Conservation (phyloP, 2,329 filamentous ascomycete genomes). For the Neonectria coccinea region DNA sequence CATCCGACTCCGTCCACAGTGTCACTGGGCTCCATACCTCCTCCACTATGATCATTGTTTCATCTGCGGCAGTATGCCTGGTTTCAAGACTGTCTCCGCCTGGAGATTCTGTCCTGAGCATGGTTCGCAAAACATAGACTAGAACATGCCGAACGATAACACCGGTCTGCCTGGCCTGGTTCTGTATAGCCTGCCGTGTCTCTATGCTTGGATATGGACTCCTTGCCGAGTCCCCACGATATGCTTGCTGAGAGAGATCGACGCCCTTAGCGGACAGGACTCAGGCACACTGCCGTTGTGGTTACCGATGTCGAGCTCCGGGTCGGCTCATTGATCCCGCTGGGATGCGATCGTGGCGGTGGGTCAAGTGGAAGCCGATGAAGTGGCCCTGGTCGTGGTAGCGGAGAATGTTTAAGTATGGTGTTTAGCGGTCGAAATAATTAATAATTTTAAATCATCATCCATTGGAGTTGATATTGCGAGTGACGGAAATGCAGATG, state of each 20-base stretch:
- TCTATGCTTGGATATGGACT: neutral
- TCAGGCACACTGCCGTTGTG: neutral
- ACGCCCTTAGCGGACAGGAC: neutral
- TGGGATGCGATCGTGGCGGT: neutral
- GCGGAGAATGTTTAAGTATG: neutral
- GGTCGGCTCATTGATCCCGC: neutral
- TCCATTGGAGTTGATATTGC: neutral
- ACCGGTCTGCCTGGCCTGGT: no score
- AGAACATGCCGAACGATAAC: neutral
- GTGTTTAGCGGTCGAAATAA: no score
- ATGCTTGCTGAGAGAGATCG: neutral
- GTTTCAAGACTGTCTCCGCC: neutral
- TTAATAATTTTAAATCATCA: no score
- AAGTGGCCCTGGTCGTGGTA: neutral
- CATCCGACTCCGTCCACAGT: constrained; percentile 15
- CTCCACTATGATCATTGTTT: constrained; percentile 25
- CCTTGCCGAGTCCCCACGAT: neutral
- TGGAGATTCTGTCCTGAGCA: neutral
- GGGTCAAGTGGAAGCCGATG: no score
- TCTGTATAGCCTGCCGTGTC: no score
- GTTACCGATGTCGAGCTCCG: neutral
- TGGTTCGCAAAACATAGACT: neutral
- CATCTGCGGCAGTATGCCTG: constrained; percentile 10
- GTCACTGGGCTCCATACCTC: neutral
- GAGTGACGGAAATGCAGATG: neutral